These are phyloP conservation scores for Saccharomycopsis fibuligera DNA, from an alignment of 805 yeast genomes.

Conservation along the genomic window DNA sequence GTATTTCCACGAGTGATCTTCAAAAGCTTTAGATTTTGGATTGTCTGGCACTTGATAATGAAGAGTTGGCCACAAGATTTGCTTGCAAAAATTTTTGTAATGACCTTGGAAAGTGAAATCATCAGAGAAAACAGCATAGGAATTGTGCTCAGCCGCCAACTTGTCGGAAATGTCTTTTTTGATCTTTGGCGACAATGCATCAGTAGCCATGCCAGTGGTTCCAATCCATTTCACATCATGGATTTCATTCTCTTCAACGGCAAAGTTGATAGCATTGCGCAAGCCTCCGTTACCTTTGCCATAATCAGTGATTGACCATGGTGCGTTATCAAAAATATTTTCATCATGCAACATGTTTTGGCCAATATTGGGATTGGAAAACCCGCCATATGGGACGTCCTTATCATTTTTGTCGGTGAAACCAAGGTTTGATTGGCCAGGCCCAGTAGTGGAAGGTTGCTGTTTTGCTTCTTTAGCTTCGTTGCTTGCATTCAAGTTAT, in stretches of 20 bases:
- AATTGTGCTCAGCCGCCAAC: conserved; percentile 43
- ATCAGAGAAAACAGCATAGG: conserved; percentile 62
- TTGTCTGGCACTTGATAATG: conserved; percentile 93
- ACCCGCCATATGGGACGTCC: conserved; percentile 70
- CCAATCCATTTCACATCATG: conserved; percentile 69
- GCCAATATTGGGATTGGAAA: conserved; percentile 53
- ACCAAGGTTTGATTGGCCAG: background rate
- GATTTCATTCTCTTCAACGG: conserved; percentile 37
- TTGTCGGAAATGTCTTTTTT: conserved; percentile 45
- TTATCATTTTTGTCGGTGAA: background rate
- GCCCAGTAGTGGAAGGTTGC: background rate
- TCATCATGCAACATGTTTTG: conserved; percentile 34
- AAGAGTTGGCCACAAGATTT: conserved; percentile 92
- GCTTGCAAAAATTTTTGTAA: conserved; percentile 86
- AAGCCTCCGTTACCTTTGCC: conserved; percentile 83
- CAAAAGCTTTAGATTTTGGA: conserved; percentile 89
- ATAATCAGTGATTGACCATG: conserved; percentile 69
- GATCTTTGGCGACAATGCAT: conserved; percentile 57
- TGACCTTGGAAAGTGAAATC: conserved; percentile 86
- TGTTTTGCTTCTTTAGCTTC: background rate
- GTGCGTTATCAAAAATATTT: conserved; percentile 42
- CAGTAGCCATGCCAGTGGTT: conserved; percentile 88
- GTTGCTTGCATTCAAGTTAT: background rate
- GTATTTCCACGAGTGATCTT: conserved; percentile 89
- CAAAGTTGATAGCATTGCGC: conserved; percentile 70